Percentiles rank a stretch among this genome's conserved stretches.
phyloP scores from a whole-genome alignment of 2,329 filamentous ascomycete species.

The Venturia nashicola region DNA sequence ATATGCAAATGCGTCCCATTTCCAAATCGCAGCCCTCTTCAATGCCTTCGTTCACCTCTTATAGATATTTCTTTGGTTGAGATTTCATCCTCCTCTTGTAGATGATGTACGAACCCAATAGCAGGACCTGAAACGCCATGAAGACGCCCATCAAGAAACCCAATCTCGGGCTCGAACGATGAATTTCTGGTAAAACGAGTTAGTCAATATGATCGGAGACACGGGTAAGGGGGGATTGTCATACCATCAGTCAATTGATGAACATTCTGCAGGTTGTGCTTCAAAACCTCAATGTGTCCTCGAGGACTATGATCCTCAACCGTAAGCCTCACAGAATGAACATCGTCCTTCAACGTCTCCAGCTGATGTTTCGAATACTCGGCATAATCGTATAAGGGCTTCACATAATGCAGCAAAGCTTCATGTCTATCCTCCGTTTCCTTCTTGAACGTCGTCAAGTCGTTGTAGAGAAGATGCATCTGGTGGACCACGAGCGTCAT shows the following conservation, averaged over 20 bases:
- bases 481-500: constrained; percentile 63
- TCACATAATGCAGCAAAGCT: constrained; percentile 29
- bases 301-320: not conserved
- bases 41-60: not conserved
- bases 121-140: constrained; percentile 59
- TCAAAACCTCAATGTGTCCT: not conserved
- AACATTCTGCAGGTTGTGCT: not conserved
- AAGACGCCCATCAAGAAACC: constrained; percentile 57
- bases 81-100: constrained; percentile 70
- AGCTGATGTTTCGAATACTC: constrained; percentile 1
- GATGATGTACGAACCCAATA: constrained; percentile 55
- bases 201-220: not conserved
- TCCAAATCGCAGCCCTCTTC: no score
- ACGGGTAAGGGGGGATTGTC: not conserved
- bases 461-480: constrained; percentile 48
- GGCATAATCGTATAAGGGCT: not conserved
- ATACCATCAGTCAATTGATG: not conserved
- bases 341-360: not conserved
- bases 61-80: constrained; percentile 88
- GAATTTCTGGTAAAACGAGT: constrained; percentile 11
- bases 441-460: constrained; percentile 39
- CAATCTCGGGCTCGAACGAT: constrained; percentile 31
- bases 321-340: not conserved
- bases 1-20: no score
- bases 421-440: constrained; percentile 44